A percentile compares a stretch with the other conserved stretches of the same genome.
These are phyloP conservation scores for Leccinum truebloodii DNA, from an alignment of 768 basidiomycete species.

Conservation along the genomic window DNA sequence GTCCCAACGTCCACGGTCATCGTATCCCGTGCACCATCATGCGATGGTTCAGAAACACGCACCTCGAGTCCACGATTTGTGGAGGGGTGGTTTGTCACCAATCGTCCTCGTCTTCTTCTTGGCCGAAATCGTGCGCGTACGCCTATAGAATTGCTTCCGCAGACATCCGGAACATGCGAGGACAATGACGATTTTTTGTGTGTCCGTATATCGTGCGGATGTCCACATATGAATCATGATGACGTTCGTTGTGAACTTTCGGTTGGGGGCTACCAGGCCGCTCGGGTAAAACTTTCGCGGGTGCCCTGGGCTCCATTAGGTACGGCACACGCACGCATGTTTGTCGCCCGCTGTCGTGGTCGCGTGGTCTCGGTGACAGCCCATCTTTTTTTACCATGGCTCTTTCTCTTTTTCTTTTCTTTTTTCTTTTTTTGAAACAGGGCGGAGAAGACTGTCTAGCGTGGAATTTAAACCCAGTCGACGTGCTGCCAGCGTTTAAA, in stretches of 20 bases:
- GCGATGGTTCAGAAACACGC: neutral
- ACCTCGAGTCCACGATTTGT: neutral
- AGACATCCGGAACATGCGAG: neutral
- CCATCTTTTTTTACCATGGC: constrained; percentile 3
- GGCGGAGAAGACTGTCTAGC: constrained; percentile 8
- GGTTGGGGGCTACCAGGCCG: neutral
- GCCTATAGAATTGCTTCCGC: neutral
- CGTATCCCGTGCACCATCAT: neutral
- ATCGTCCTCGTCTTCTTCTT: neutral
- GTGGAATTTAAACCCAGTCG: constrained; percentile 20
- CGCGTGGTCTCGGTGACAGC: constrained; percentile 18
- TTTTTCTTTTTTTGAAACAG: constrained; percentile 22
- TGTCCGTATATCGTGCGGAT: neutral
- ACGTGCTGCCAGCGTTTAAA: constrained; percentile 23
- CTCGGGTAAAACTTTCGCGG: constrained; percentile 27
- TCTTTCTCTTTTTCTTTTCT: neutral
- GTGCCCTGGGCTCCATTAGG: constrained; percentile 13
- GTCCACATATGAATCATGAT: neutral
- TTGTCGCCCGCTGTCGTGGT: constrained; percentile 16
- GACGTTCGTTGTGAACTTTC: neutral
- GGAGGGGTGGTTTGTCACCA: neutral
- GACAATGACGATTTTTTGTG: neutral
- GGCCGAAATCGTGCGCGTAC: neutral
- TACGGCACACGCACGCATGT: neutral
- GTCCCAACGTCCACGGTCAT: neutral